phyloP scores from a whole-genome alignment of 1,139 yeast species.

The Sugiyamaella grinbergsii region DNA sequence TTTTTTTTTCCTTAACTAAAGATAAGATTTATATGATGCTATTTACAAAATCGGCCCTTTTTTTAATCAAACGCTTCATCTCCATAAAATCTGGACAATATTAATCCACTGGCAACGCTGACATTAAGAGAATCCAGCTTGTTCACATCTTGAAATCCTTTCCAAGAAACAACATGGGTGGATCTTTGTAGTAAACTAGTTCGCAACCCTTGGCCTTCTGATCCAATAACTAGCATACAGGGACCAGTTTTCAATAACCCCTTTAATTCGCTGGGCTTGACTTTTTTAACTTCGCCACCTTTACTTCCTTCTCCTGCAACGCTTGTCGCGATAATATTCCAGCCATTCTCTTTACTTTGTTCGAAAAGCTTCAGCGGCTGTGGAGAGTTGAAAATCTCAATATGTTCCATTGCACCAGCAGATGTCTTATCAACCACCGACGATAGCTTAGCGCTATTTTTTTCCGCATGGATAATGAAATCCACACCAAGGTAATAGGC shows the following conservation, averaged over 20 bases:
- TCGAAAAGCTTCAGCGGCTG: slow-evolving; percentile 67
- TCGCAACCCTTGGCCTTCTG: slow-evolving; percentile 83
- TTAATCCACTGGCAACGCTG: slow-evolving; percentile 80
- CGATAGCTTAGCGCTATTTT: slow-evolving; percentile 71
- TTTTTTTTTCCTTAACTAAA: too few species aligned
- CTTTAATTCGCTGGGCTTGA: slow-evolving; percentile 50
- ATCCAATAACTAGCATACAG: slow-evolving; percentile 72
- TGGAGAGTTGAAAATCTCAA: slow-evolving; percentile 60
- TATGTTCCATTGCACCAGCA: slow-evolving; percentile 82
- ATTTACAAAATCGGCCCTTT: too few species aligned
- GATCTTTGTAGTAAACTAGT: slow-evolving; percentile 63
- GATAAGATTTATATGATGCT: too few species aligned
- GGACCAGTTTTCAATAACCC: slow-evolving; percentile 55
- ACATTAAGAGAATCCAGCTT: slow-evolving; percentile 83
- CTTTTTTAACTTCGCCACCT: slow-evolving; percentile 34
- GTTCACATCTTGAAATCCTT: slow-evolving; percentile 30
- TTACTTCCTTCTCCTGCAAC: slow-evolving; percentile 36
- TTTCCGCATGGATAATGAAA: slow-evolving; percentile 69
- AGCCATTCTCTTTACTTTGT: slow-evolving; percentile 56
- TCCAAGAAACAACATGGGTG: slow-evolving; percentile 62
- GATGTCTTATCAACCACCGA: slow-evolving; percentile 81
- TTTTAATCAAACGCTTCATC: slow-evolving; percentile 30
- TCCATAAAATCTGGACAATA: slow-evolving; percentile 51
- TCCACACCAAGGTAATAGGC: slow-evolving; percentile 87
- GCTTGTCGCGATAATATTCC: slow-evolving; percentile 74